Evolutionary conservation across 2,329 filamentous ascomycete species (phyloP), one percentile per base, ranked within the genome.

Genomic region (Aspergillus fumigatiaffinis): DNA sequence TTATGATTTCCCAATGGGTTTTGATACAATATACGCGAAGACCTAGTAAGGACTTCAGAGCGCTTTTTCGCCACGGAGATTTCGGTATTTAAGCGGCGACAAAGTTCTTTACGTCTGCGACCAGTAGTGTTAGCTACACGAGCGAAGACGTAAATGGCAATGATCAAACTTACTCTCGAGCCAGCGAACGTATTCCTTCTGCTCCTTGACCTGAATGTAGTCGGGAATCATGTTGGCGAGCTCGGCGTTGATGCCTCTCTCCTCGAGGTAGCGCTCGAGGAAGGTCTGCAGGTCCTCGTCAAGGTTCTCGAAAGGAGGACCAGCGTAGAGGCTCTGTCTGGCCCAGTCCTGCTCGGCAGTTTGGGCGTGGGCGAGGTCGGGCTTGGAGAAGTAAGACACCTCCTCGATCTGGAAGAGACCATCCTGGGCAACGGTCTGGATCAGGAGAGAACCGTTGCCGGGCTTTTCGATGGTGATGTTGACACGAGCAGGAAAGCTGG

Each of bases 121-220:
- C 51, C 38, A 20, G 14, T 41, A 35, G 3, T 3, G 51, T 65
- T 63, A 64, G 62, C 48, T 25, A 42, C n/a, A 20, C 50, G 25
- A 26, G 17, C 12, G 21, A 1, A n/a, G n/a, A 49, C 10, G 1
- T 35, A 35, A 0, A 28, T 21, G 23, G 50, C 12, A 55, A 51
- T 51, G 49, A 55, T n/a, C 3, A 55, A 54, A 69, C 81, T 76
- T 75, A 84, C 83, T 86, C 76, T 87, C 84, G 75, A 99, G 80
- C 94, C 95, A 99, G 64, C 84, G 80, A 60, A 95, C 80, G 77
- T 99, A 99, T 83, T 99, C 94, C 79, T 87, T 89, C 85, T 97
- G 93, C 85, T 99, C 94, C 87, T 99, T 99, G 78, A 90, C 86
- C 73, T 97, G 92, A 71, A 97, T 92, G 80, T 96, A 99, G 75